phyloP scores from a whole-genome alignment of 257 asterid species.

The Solanum chilense region DNA sequence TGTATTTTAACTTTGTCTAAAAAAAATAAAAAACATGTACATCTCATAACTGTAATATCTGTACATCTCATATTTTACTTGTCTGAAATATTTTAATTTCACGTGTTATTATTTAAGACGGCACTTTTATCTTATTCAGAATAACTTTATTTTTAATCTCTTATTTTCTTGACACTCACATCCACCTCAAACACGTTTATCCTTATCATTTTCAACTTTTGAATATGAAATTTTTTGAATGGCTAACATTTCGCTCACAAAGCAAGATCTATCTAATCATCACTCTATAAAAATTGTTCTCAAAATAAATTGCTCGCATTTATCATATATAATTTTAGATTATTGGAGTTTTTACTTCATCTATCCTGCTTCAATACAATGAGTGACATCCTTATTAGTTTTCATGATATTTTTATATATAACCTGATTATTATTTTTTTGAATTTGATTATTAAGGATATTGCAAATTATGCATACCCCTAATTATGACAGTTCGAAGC shows the following conservation, averaged over 20 bases:
- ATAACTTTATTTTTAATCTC: background rate
- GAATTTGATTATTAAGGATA: background rate
- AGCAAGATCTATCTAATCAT: background rate
- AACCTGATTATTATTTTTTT: background rate
- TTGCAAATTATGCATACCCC: background rate
- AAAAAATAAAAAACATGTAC: too few species aligned
- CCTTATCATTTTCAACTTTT: background rate
- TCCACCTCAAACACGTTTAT: background rate
- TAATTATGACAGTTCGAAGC: background rate
- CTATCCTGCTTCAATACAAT: background rate
- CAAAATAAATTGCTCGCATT: background rate
- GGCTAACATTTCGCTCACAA: background rate
- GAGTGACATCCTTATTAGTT: too few species aligned
- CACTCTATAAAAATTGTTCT: background rate
- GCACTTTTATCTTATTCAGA: too few species aligned
- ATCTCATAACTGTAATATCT: rapidly evolving
- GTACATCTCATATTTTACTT: background rate
- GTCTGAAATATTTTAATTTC: background rate
- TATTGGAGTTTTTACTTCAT: background rate
- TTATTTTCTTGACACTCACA: background rate
- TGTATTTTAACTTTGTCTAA: too few species aligned
- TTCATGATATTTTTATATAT: too few species aligned
- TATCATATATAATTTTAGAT: rapidly evolving
- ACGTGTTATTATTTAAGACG: background rate
- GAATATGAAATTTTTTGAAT: background rate